Evolutionary conservation across 2,329 filamentous ascomycete species (phyloP), one percentile per base, ranked within the genome.

Genomic region (Sporothrix luriei): DNA sequence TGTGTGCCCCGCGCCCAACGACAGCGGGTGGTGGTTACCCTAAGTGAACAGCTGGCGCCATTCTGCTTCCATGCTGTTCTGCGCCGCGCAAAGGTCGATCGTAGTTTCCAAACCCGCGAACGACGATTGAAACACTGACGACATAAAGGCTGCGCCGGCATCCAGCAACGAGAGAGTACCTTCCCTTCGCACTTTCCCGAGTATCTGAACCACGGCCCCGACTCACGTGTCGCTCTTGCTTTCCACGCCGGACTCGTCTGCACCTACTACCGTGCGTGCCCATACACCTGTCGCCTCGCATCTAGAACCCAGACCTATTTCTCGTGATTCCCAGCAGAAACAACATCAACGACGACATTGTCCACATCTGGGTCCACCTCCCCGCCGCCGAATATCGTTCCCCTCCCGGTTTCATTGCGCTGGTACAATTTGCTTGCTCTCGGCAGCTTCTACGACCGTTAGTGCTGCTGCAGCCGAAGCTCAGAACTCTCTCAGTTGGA

Each of bases 1-100:
- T n/a, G 29, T 29, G 29, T 54, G 64, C 64, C 64, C 64, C 64
- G 64, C 64, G 24, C 40, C 40, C 9, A 38, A 38, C 61, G 24
- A n/a, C 48, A 52, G 19, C 40, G n/a, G 40, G 43, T 64, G 21
- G 43, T 16, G 33, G 38, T 49, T 49, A 24, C 61, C 61, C 40
- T 48, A 24, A 14, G 59, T 19, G 29, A 49, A 48, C 33, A 49
- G 38, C 38, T 38, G 43, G 57, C 38, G 21, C n/a, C 29, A 33
- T 13, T 46, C 24, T 49, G 40, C 24, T 48, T 62, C 40, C 26
- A 10, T 43, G 3, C 55, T 59, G n/a, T 52, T 24, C 33, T 59
- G 33, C 33, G 33, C n/a, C 13, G 38, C 24, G 40, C 38, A 16
- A 49, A 65, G 43, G 61, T n/a, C 24, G 48, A 52, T 66, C 62